Conservation (phyloP, 106 monocot species). For the Dioscorea dumetorum region DNA sequence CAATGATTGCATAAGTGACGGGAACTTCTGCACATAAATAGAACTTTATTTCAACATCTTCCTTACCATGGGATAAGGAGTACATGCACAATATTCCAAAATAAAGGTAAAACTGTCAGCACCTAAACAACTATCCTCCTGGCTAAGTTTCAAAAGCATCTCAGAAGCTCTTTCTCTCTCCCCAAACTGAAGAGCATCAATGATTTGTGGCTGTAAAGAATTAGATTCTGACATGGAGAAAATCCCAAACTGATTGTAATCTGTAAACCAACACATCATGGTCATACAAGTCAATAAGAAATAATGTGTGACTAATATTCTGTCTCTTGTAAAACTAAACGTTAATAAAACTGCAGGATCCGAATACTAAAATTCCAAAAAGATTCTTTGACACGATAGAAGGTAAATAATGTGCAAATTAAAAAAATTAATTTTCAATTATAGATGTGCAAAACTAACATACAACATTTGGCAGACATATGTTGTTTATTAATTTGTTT, state of each 20-base stretch:
- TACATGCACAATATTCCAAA: conserved; percentile 27
- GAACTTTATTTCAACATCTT: neutral
- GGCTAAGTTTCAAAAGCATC: conserved; percentile 9
- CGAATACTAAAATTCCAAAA: too few relatives aligned
- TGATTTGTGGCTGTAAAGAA: conserved; percentile 9
- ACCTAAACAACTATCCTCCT: neutral
- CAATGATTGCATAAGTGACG: too few relatives aligned
- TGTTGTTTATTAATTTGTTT: too few relatives aligned
- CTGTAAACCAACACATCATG: neutral
- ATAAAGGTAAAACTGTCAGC: conserved; percentile 13
- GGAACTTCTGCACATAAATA: neutral
- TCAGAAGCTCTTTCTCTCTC: conserved; percentile 21
- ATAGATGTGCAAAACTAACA: too few relatives aligned
- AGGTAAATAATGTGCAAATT: too few relatives aligned
- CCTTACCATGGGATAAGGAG: conserved; percentile 32
- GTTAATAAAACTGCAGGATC: too few relatives aligned
- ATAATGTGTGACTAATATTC: too few relatives aligned
- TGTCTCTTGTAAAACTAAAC: too few relatives aligned
- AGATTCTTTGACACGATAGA: too few relatives aligned
- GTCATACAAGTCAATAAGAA: too few relatives aligned
- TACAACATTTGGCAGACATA: too few relatives aligned
- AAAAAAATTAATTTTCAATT: too few relatives aligned
- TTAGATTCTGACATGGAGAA: neutral
- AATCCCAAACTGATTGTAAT: neutral
- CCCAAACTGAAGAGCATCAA: conserved; percentile 20